Base-by-base conservation (phyloP, 805 yeast species). In the Jamesozyma piceae region DNA sequence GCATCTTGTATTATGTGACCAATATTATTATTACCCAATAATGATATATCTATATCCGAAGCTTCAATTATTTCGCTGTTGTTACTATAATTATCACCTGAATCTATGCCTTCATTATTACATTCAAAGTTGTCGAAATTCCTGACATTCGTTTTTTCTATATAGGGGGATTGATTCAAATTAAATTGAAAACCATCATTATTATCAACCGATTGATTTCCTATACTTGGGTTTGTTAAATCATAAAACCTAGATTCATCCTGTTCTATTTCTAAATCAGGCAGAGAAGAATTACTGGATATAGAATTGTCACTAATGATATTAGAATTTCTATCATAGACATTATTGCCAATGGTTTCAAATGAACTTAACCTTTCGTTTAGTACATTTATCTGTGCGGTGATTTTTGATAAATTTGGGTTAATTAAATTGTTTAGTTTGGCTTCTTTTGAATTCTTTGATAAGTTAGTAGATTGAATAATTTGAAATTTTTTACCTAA, bases 391-490 rank as follows among this genome's bases (percentile, higher is more conserved):
- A 41, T 32, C 20, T 43, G 36, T 4, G 40, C 26, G n/a, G 49
- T 48, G 3, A 58, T 19, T 17, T 35, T 20, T 3, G 26, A 19
- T 14, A 57, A 42, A 14, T 46, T 39, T 1, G 62, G 58, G 21
- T 51, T 49, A 5, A 60, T 46, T 14, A 41, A 43, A 15, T 43
- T 44, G 11, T 38, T 35, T 24, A 60, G 29, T 35, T 57, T 52
- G 2, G 46, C 31, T 36, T 53, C 49, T 45, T 71, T 70, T 10
- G 56, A 54, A 47, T 67, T 72, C 42, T 68, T 70, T 1, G 73
- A 69, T 17, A 71, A 49, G 4, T 69, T 60, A 1, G 73, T 67
- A 0, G 73, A 67, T 43, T 67, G 68, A 36, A 65, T 57, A 2
- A 68, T 52, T 15, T 51, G 48, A n/a, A 68, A 56, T 45, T 63